Conservation (phyloP, 2,329 filamentous ascomycete genomes). For the Botrytis paeoniae region DNA sequence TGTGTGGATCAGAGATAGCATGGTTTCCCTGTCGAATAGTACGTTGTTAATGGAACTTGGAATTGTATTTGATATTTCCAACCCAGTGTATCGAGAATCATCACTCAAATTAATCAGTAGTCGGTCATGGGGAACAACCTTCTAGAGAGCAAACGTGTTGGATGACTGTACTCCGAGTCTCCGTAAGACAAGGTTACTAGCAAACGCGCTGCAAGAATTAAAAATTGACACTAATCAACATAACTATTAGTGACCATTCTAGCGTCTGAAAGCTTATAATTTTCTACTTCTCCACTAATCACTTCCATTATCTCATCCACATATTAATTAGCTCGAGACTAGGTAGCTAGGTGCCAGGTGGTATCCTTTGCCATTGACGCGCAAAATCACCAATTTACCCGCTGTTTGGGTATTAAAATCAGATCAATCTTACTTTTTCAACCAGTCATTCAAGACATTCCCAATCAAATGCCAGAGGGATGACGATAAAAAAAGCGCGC, state of each 20-base stretch:
- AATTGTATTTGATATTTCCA: not conserved
- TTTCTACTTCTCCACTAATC: not conserved
- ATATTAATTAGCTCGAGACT: not conserved
- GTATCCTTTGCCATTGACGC: constrained; percentile 14
- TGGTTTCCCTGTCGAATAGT: constrained; percentile 10
- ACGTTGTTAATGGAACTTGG: not conserved
- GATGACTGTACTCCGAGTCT: constrained; percentile 2
- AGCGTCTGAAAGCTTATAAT: constrained; percentile 7
- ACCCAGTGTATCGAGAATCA: not conserved
- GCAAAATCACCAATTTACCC: constrained; percentile 5
- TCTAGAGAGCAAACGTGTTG: not conserved
- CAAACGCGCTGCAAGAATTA: not conserved
- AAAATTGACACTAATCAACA: not conserved
- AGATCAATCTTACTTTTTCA: not conserved
- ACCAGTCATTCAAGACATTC: not conserved
- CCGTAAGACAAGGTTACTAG: not conserved
- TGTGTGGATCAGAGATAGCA: constrained; percentile 13
- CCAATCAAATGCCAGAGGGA: not conserved
- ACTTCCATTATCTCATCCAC: not conserved
- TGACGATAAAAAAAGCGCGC: constrained; percentile 1
- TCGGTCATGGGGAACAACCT: not conserved
- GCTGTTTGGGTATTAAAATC: not conserved
- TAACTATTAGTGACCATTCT: not conserved
- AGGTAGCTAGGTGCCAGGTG: not conserved
- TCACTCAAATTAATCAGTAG: not conserved